Conservation (phyloP, 805 yeast genomes). For the Dipodascus geniculatus region DNA sequence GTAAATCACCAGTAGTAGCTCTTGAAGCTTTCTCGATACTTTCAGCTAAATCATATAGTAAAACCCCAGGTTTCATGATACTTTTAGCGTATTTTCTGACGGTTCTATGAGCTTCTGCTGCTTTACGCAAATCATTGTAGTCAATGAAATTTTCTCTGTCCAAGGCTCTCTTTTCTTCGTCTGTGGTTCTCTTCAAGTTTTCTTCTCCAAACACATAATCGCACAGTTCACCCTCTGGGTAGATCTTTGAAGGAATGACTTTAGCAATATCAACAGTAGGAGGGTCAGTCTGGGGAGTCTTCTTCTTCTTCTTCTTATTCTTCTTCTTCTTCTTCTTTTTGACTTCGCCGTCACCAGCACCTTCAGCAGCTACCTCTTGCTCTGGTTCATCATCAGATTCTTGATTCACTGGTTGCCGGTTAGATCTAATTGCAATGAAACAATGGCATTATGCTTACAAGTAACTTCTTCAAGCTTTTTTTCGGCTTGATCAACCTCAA, state of each 20-base stretch:
- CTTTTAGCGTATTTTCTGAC: conserved; percentile 72
- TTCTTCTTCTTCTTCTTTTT: conserved; percentile 38
- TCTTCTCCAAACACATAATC: conserved; percentile 59
- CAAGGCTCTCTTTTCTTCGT: conserved; percentile 73
- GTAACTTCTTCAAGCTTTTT: not conserved
- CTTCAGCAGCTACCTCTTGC: conserved; percentile 20
- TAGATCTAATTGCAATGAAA: not conserved
- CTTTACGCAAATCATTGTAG: conserved; percentile 88
- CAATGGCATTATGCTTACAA: not conserved
- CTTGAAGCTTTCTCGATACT: conserved; percentile 78
- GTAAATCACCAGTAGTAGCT: conserved; percentile 49
- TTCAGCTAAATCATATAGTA: conserved; percentile 82
- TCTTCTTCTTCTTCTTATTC: conserved; percentile 28
- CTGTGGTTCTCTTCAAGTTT: conserved; percentile 62
- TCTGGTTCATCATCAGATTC: conserved; percentile 23
- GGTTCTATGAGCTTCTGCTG: conserved; percentile 90
- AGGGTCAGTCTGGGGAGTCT: conserved; percentile 27
- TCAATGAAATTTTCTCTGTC: conserved; percentile 47
- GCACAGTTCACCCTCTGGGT: conserved; percentile 81
- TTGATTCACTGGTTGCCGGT: not conserved
- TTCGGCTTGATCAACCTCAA: not conserved
- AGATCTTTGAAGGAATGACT: conserved; percentile 57
- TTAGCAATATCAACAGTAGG: conserved; percentile 52
- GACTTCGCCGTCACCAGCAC: conserved; percentile 16
- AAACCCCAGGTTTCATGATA: conserved; percentile 79